These are phyloP conservation scores for Botryotinia globosa DNA, from an alignment of 2,329 filamentous ascomycete genomes.

Conservation along the genomic window DNA sequence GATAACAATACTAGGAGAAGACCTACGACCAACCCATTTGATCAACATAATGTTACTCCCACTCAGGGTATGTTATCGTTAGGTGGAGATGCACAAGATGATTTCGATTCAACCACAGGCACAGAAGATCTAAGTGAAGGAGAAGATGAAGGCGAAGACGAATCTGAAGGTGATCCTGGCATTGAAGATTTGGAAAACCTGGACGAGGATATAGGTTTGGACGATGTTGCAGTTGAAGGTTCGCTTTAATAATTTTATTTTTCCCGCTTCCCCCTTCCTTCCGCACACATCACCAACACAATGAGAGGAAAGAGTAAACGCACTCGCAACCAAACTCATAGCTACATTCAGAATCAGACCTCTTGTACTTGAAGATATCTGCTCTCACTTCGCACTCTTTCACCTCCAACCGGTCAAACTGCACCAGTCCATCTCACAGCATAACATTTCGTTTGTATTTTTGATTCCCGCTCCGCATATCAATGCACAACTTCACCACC, in stretches of 20 bases:
- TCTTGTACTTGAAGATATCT: not conserved
- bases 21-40: conserved; percentile 1
- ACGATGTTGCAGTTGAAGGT: conserved; percentile 18
- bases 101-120: not conserved
- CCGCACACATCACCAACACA: not conserved
- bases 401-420: not conserved
- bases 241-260: conserved; percentile 9
- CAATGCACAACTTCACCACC: not conserved
- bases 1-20: not conserved
- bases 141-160: conserved; percentile 23
- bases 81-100: not conserved
- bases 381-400: not conserved
- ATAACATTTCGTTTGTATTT: not conserved
- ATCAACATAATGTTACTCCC: not conserved
- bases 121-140: conserved; percentile 1
- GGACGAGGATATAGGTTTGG: conserved; percentile 21
- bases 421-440: not conserved
- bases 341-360: not conserved
- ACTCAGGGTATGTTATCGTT: not conserved
- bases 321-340: not conserved
- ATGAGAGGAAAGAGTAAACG: not conserved
- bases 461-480: not conserved
- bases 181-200: conserved; percentile 2
- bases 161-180: conserved; percentile 15
- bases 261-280: not conserved